Evolutionary conservation across 2,329 filamentous ascomycete species (phyloP).

Genomic region (Thermothelomyces thermophilus): DNA sequence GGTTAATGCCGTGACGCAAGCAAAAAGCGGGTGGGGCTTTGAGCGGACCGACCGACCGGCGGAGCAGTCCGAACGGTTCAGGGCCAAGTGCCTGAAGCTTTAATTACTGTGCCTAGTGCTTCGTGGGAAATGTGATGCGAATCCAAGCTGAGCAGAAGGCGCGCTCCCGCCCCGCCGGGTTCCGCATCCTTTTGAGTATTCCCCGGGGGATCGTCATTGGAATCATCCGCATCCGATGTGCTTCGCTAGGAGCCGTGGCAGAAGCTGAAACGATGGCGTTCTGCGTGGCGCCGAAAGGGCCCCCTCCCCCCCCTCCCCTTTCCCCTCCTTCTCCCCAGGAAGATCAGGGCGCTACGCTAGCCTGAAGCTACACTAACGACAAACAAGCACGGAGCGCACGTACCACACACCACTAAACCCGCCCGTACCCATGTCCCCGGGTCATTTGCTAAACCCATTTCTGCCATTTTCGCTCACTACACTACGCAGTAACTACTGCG

Average conservation of each 20-base stretch:
- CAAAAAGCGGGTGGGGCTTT: too few species aligned
- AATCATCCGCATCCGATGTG: conserved; percentile 12
- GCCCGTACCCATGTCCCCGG: conserved; percentile 13
- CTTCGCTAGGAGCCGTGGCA: conserved; percentile 8
- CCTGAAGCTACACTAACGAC: not conserved
- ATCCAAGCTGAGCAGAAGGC: not conserved
- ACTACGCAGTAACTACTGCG: too few species aligned
- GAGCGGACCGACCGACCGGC: too few species aligned
- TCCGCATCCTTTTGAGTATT: not conserved
- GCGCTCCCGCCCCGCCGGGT: not conserved
- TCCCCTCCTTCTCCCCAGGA: too few species aligned
- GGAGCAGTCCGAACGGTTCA: not conserved
- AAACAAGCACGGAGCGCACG: not conserved
- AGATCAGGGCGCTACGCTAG: conserved; percentile 21
- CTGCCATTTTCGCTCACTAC: not conserved
- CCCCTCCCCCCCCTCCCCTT: too few species aligned
- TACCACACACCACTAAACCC: conserved; percentile 3
- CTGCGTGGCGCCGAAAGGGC: conserved; percentile 20
- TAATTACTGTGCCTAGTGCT: not conserved
- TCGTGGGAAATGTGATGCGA: not conserved
- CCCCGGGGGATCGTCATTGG: conserved; percentile 17
- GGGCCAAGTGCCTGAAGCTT: not conserved
- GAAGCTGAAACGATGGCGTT: conserved; percentile 24
- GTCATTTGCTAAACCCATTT: not conserved
- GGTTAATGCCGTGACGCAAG: too few species aligned